These are phyloP conservation scores for Lobulomyces angularis DNA, from an alignment of 192 early-diverging fungal species.

Conservation along the genomic window DNA sequence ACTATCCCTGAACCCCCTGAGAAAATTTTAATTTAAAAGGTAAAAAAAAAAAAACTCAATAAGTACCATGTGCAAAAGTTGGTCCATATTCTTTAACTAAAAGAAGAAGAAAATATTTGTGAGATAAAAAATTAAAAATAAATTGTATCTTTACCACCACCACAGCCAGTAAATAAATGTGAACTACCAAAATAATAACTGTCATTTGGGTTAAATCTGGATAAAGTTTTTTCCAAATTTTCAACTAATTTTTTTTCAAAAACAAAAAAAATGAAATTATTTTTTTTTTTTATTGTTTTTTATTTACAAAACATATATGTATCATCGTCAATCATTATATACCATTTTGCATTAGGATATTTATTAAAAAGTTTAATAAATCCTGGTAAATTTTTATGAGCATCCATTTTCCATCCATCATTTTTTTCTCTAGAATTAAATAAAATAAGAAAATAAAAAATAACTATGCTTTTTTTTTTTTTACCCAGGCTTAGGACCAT, in stretches of 20 bases:
- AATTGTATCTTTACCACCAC: constrained; percentile 10
- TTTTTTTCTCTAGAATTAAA: constrained; percentile 20
- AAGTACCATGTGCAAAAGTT: constrained; percentile 45
- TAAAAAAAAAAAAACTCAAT: too few relatives aligned
- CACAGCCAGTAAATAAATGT: constrained; percentile 10
- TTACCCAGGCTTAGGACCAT: constrained; percentile 5
- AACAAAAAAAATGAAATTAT: too few relatives aligned
- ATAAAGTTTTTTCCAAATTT: constrained; percentile 25
- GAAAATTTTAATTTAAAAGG: too few relatives aligned
- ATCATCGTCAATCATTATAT: constrained; percentile 53
- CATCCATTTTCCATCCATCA: constrained; percentile 32
- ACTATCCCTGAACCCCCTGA: constrained; percentile 44
- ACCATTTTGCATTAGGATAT: constrained; percentile 48
- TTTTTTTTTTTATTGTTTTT: too few relatives aligned
- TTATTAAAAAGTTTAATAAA: constrained; percentile 24
- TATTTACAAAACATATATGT: constrained; percentile 41
- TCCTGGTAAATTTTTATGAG: constrained; percentile 45
- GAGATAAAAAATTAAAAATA: not conserved
- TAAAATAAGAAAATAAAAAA: too few relatives aligned
- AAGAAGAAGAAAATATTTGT: constrained; percentile 4
- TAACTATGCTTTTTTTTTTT: too few relatives aligned
- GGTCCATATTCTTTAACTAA: constrained; percentile 28
- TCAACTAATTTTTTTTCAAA: too few relatives aligned
- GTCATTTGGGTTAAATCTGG: constrained; percentile 17
- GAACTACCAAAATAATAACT: too few relatives aligned